Evolutionary conservation across 331 rosid species (phyloP).

Genomic region (Malus hybrid): DNA sequence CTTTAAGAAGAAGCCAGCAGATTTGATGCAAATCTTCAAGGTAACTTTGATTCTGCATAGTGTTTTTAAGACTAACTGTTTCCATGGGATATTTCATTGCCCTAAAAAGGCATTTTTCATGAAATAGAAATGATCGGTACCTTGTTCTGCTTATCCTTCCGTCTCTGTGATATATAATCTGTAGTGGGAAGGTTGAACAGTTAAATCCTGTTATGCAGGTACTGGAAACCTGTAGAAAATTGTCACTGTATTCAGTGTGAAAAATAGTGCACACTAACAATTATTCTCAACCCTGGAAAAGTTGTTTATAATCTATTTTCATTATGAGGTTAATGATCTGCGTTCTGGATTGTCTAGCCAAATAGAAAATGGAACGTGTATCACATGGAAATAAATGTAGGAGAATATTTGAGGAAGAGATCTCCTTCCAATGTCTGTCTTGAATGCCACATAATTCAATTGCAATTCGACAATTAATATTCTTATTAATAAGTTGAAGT

Average conservation of each 20-base stretch:
- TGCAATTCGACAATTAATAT: not conserved
- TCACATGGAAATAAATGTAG: not conserved
- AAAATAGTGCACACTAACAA: not conserved
- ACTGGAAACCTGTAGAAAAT: not conserved
- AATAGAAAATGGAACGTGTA: not conserved
- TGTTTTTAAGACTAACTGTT: not conserved
- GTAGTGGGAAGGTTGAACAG: not conserved
- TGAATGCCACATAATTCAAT: not conserved
- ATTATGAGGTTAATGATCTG: not conserved
- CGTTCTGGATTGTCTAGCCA: constrained; percentile 1
- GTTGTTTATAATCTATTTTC: not conserved
- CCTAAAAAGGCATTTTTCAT: not conserved
- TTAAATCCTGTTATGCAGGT: not conserved
- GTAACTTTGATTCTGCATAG: constrained; percentile 29
- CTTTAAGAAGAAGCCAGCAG: constrained; percentile 80
- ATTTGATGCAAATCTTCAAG: constrained; percentile 92
- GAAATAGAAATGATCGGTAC: not conserved
- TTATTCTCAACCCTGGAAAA: not conserved
- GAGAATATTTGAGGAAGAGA: not conserved
- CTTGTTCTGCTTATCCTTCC: not conserved
- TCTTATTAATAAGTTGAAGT: not conserved
- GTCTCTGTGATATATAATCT: not conserved
- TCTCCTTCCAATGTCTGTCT: no score
- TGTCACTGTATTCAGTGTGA: not conserved
- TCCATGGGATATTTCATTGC: not conserved